Evolutionary conservation across 2,329 filamentous ascomycete species (phyloP).

Genomic region (Aureobasidium sp.): DNA sequence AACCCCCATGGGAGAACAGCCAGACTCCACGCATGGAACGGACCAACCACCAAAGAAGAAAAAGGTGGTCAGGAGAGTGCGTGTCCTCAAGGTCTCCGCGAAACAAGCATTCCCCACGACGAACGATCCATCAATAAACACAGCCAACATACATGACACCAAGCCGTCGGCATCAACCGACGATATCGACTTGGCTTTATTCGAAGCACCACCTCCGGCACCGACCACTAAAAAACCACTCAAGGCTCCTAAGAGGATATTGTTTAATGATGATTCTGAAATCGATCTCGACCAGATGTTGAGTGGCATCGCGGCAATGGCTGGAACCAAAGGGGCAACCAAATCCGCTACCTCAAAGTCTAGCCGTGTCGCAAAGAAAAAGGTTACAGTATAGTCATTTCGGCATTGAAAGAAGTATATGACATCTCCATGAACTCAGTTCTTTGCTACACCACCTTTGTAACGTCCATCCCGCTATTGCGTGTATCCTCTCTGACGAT

Average conservation of each 20-base stretch:
- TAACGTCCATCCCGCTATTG: not conserved
- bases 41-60: not conserved
- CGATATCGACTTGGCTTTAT: not conserved
- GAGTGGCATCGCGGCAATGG: conserved; percentile 1
- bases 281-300: conserved; percentile 6
- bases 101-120: not conserved
- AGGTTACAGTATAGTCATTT: not conserved
- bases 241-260: not conserved
- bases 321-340: not conserved
- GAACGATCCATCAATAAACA: not conserved
- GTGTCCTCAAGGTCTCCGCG: not conserved
- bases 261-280: not conserved
- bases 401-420: not conserved
- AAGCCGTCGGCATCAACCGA: not conserved
- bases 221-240: not conserved
- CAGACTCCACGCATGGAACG: not conserved
- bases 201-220: not conserved
- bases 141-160: not conserved
- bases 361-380: not conserved
- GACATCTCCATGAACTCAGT: no score
- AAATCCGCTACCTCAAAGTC: not conserved
- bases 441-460: not conserved
- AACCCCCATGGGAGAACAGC: not conserved
- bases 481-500: not conserved
- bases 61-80: not conserved